These are phyloP conservation scores for Chloranthus sessilifolius DNA, from an alignment of 164 flowering plant genomes.

Conservation along the genomic window DNA sequence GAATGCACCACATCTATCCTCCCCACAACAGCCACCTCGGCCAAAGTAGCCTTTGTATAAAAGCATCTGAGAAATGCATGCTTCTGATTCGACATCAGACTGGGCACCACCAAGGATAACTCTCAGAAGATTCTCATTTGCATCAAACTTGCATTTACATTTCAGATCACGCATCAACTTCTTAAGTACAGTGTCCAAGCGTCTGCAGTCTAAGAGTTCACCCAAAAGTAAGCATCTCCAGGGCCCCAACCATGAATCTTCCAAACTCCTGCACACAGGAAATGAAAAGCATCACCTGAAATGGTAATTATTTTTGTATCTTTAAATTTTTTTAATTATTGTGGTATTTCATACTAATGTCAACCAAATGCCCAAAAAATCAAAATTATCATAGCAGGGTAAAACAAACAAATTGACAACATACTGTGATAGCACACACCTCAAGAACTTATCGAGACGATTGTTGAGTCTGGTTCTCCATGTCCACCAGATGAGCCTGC, in stretches of 20 bases:
- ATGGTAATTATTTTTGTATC: too few species aligned
- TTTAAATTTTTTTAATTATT: too few species aligned
- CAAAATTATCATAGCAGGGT: too few species aligned
- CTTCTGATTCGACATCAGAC: constrained; percentile 28
- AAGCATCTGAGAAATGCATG: constrained; percentile 32
- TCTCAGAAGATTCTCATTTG: constrained; percentile 44
- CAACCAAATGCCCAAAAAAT: too few species aligned
- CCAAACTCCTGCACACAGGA: constrained; percentile 48
- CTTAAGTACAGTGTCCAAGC: constrained; percentile 27
- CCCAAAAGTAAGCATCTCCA: constrained; percentile 78
- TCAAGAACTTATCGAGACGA: constrained; percentile 53
- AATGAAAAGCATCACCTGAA: background rate
- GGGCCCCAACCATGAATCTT: constrained; percentile 84
- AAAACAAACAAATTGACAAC: too few species aligned
- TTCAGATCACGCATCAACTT: constrained; percentile 43
- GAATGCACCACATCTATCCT: constrained; percentile 19
- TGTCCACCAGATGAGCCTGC: constrained; percentile 71
- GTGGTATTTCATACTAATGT: too few species aligned
- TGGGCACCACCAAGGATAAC: constrained; percentile 41
- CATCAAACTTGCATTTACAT: constrained; percentile 38
- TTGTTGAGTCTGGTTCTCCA: constrained; percentile 66
- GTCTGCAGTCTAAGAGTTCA: constrained; percentile 32
- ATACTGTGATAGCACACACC: too few species aligned
- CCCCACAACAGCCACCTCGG: constrained; percentile 21
- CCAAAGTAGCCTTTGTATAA: constrained; percentile 51